phyloP scores from a whole-genome alignment of 2,329 filamentous ascomycete species.

The Colletotrichum sp. region DNA sequence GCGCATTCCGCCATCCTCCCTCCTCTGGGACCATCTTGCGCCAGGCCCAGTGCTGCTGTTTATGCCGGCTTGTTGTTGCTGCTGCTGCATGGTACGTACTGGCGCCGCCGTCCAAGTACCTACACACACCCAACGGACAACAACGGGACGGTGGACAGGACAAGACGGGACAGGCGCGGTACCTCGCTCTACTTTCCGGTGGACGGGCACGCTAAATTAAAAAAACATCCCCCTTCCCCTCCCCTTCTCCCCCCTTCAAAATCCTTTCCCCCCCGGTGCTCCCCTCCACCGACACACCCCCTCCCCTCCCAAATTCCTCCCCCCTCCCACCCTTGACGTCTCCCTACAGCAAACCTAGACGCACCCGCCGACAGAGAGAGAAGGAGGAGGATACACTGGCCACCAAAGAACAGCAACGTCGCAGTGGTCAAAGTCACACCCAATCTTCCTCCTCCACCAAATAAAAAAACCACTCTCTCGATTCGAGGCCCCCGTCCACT shows the following conservation, averaged over 20 bases:
- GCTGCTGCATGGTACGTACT: neutral
- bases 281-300: conserved; percentile 2
- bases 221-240: neutral
- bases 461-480: neutral
- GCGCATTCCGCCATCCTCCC: neutral
- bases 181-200: neutral
- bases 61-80: neutral
- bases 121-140: neutral
- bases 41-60: neutral
- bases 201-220: conserved; percentile 1
- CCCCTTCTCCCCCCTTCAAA: neutral
- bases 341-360: neutral
- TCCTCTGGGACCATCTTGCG: neutral
- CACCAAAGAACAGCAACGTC: neutral
- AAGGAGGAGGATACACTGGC: neutral
- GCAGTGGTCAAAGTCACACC: neutral
- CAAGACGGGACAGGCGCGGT: neutral
- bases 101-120: neutral
- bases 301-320: neutral
- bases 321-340: neutral
- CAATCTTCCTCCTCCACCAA: neutral
- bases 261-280: neutral
- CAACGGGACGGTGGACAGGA: neutral
- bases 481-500: neutral
- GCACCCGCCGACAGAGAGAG: neutral